phyloP scores from a whole-genome alignment of 2,329 filamentous ascomycete species.

The Fusarium sp. region DNA sequence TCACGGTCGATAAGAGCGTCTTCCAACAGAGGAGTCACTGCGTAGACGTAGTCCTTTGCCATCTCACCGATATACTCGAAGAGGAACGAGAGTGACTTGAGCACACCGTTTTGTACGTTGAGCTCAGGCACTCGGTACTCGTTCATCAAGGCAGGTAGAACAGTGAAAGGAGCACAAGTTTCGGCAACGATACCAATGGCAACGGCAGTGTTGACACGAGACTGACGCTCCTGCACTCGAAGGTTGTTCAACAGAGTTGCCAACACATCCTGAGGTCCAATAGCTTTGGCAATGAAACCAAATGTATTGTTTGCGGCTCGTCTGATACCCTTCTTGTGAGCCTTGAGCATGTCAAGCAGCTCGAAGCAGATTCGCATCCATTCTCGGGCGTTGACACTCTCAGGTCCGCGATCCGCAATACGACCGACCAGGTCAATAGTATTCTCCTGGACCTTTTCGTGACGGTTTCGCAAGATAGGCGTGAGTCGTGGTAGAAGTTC shows the following conservation, averaged over 20 bases:
- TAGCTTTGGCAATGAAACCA: conserved; percentile 99
- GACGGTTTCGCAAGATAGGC: conserved; percentile 96
- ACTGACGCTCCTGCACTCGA: conserved; percentile 96
- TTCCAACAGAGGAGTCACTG: conserved; percentile 93
- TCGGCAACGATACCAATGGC: conserved; percentile 99
- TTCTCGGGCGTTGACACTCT: conserved; percentile 95
- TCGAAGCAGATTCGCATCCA: conserved; percentile 99
- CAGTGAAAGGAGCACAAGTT: conserved; percentile 97
- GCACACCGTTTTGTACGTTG: conserved; percentile 98
- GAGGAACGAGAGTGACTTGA: conserved; percentile 96
- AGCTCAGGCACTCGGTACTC: conserved; percentile 98
- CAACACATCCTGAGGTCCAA: conserved; percentile 96
- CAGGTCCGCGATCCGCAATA: conserved; percentile 95
- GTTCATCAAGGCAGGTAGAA: conserved; percentile 99
- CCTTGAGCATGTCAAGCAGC: conserved; percentile 98
- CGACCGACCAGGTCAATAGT: conserved; percentile 98
- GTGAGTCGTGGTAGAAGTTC: conserved; percentile 94
- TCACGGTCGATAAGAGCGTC: conserved; percentile 98
- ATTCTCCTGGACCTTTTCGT: conserved; percentile 99
- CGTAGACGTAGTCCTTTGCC: conserved; percentile 99
- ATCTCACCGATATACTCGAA: conserved; percentile 99
- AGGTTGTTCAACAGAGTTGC: conserved; percentile 97
- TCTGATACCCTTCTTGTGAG: conserved; percentile 98
- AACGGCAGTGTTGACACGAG: conserved; percentile 97
- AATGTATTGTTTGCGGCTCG: conserved; percentile 99